phyloP scores from a whole-genome alignment of 2,329 filamentous ascomycete genomes.

The Fusarium nisikadoi region DNA sequence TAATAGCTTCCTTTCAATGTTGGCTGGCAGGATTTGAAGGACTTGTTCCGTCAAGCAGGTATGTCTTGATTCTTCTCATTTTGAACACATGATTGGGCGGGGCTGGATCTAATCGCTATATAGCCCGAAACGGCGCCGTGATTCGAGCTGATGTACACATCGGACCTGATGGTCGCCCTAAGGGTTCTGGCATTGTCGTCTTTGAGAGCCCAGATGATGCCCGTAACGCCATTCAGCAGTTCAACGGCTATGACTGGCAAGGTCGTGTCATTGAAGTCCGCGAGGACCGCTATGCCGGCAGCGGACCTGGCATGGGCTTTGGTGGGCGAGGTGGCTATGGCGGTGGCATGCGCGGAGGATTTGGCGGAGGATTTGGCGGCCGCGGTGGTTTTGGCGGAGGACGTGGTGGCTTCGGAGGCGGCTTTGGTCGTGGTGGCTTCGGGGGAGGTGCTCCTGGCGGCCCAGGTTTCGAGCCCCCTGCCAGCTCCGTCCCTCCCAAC shows the following conservation, averaged over 20 bases:
- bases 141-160: slow-evolving; percentile 96
- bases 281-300: slow-evolving; percentile 90
- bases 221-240: slow-evolving; percentile 94
- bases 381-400: slow-evolving; percentile 62
- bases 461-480: slow-evolving; percentile 58
- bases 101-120: slow-evolving; percentile 17
- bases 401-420: slow-evolving; percentile 57
- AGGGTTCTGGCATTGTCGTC: slow-evolving; percentile 96
- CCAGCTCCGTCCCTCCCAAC: slow-evolving; percentile 73
- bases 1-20: slow-evolving; percentile 92
- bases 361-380: slow-evolving; percentile 63
- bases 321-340: slow-evolving; percentile 69
- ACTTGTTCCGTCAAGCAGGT: slow-evolving; percentile 98
- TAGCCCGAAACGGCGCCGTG: slow-evolving; percentile 76
- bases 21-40: slow-evolving; percentile 99
- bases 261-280: slow-evolving; percentile 92
- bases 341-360: slow-evolving; percentile 68
- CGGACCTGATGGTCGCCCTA: slow-evolving; percentile 90
- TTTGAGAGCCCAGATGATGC: slow-evolving; percentile 96
- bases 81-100: not conserved
- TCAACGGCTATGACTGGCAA: slow-evolving; percentile 99
- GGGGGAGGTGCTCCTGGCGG: slow-evolving; percentile 57
- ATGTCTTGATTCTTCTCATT: slow-evolving; percentile 55
- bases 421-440: slow-evolving; percentile 57
- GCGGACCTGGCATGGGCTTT: slow-evolving; percentile 63